phyloP scores from a whole-genome alignment of 148 eudicot genomes.

The Gaultheria prostrata region DNA sequence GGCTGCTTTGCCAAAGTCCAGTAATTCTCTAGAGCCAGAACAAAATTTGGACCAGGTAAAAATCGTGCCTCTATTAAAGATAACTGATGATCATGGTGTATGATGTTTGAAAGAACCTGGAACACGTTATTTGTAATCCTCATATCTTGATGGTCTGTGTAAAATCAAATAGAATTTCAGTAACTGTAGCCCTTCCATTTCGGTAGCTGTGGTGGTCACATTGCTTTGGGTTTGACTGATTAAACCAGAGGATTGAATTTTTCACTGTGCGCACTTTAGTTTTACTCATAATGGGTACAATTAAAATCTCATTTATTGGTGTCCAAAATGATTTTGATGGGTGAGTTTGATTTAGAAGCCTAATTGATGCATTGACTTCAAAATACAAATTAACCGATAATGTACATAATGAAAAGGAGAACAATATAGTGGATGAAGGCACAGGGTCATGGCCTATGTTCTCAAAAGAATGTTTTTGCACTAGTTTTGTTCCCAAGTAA shows the following conservation, averaged over 20 bases:
- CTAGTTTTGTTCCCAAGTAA: background rate
- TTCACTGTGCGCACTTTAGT: background rate
- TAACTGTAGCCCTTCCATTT: background rate
- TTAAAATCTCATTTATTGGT: background rate
- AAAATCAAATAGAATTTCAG: background rate
- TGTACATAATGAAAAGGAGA: background rate
- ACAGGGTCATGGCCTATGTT: background rate
- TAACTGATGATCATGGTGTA: background rate
- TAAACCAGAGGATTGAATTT: background rate
- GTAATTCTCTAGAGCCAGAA: constrained; percentile 63
- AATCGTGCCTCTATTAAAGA: background rate
- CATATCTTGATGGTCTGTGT: background rate
- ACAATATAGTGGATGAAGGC: background rate
- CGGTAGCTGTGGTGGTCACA: background rate
- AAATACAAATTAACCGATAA: background rate
- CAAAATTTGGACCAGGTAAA: constrained; percentile 84
- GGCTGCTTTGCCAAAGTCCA: constrained; percentile 85
- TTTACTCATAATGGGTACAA: background rate
- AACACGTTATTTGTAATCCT: background rate
- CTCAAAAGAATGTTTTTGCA: background rate
- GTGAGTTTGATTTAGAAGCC: background rate
- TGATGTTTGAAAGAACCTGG: background rate
- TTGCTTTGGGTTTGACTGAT: background rate
- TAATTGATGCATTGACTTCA: background rate
- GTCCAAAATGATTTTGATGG: background rate